Percentiles rank a stretch among this genome's conserved stretches.
These are phyloP conservation scores for Leishmania aethiopica DNA, from an alignment of 208 protist genomes.

Conservation along the genomic window DNA sequence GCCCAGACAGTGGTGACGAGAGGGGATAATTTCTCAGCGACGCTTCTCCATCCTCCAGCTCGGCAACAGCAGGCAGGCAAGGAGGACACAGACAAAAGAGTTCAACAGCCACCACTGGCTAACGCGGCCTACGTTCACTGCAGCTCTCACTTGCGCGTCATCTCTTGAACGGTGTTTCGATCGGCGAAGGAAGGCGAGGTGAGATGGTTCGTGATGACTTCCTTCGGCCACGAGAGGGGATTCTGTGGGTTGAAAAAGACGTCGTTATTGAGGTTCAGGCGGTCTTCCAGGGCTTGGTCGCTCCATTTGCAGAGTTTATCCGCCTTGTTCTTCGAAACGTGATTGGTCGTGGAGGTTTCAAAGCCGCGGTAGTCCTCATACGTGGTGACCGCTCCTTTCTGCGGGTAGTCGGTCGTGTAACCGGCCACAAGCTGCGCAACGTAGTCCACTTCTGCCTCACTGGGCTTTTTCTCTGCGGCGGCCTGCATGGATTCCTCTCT, in stretches of 20 bases:
- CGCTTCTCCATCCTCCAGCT: background rate
- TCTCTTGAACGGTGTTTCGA: constrained; percentile 16
- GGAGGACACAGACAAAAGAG: background rate
- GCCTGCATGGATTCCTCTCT: background rate
- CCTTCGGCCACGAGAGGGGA: constrained; percentile 45
- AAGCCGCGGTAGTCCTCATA: constrained; percentile 72
- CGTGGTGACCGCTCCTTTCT: constrained; percentile 36
- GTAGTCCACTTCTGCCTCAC: constrained; percentile 11
- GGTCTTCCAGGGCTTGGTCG: constrained; percentile 51
- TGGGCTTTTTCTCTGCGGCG: constrained; percentile 4
- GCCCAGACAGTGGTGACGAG: background rate
- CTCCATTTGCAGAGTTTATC: constrained; percentile 71
- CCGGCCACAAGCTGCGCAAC: constrained; percentile 31
- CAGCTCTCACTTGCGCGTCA: constrained; percentile 4
- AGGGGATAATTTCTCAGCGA: background rate
- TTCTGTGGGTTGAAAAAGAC: constrained; percentile 65
- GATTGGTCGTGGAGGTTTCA: constrained; percentile 46
- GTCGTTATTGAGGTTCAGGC: constrained; percentile 41
- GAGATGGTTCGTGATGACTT: constrained; percentile 38
- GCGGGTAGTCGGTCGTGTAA: constrained; percentile 33
- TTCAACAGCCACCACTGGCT: background rate
- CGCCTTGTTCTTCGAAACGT: constrained; percentile 48
- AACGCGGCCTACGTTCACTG: too few species aligned
- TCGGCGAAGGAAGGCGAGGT: constrained; percentile 30
- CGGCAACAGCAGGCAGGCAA: background rate